Base-by-base conservation (phyloP, 2,329 filamentous ascomycete genomes). In the Beauveria varroae region DNA sequence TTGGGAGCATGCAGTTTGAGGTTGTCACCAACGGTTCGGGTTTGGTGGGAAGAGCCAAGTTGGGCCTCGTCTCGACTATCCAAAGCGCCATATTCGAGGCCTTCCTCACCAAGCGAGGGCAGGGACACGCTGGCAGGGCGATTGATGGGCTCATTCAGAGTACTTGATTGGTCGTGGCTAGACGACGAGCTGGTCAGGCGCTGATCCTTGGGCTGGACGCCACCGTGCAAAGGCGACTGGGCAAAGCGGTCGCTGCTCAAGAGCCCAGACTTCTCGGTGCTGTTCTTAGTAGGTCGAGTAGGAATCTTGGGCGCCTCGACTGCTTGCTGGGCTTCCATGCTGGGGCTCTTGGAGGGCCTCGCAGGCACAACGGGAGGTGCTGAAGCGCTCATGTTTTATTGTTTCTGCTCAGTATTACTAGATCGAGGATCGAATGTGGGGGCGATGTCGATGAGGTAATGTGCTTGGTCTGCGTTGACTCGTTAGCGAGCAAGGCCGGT, bases 1-100 rank as follows among this genome's bases (percentile, higher is more conserved):
- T 87, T 95, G 3, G 93, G 93, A 62, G 93, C 92, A 75, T 96
- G 86, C 62, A 98, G 84, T 74, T 95, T 89, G 68, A 97, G 77
- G 70, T 96, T 90, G 62, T 88, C 86, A 66, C 85, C 88, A 61
- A 96, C 81, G 67, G 87, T 91, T 69, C 90, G 86, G 22, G 88
- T 93, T 73, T 95, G 88, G 68, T 89, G 55, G 7, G 82, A 10
- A 88, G 86, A 5, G 83, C 64, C 62, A 64, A 72, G 70, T 70
- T 82, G 76, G 71, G 76, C 47, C n/a, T 57, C 51, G 49, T 75
- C 65, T 65, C 59, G 58, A 64, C 82, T 80, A n/a, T 79, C 77
- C 40, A 79, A 69, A 24, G 73, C 88, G 57, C 85, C 90, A 75
- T 97, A 97, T 76, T 97, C 93, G 67, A 81, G 86, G 64, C 93